Percentiles rank a stretch among this genome's conserved stretches.
Evolutionary conservation across 148 eudicot species (phyloP).

Genomic region (Drosera capensis): DNA sequence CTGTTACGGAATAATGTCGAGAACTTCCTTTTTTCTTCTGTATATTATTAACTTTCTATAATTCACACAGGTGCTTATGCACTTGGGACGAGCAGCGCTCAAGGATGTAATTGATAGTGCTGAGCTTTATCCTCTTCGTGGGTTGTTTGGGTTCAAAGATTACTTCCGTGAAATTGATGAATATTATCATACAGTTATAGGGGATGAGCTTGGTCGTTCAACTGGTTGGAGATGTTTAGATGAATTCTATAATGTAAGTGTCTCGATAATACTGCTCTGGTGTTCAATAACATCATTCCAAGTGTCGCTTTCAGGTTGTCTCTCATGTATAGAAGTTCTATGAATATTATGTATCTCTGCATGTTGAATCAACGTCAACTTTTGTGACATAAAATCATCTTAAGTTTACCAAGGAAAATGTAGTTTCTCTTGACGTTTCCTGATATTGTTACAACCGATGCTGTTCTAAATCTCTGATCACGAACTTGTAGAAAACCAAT

Average conservation of each 20-base stretch:
- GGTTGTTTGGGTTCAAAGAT: conserved; percentile 59
- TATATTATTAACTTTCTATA: conserved; percentile 1
- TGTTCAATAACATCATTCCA: neutral
- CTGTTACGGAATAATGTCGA: neutral
- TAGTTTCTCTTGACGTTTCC: too few relatives aligned
- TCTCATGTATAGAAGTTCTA: conserved; percentile 1
- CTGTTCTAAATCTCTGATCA: too few relatives aligned
- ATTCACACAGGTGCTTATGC: conserved; percentile 55
- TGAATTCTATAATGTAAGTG: conserved; percentile 63
- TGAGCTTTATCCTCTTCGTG: conserved; percentile 75
- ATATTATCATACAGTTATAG: conserved; percentile 62
- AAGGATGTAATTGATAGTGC: conserved; percentile 63
- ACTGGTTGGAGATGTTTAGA: conserved; percentile 83
- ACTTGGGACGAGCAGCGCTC: conserved; percentile 49
- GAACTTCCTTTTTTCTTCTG: too few relatives aligned
- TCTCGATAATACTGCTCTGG: neutral
- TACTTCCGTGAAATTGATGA: conserved; percentile 63
- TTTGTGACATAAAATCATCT: too few relatives aligned
- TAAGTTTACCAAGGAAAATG: too few relatives aligned
- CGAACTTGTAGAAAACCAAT: too few relatives aligned
- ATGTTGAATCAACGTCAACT: too few relatives aligned
- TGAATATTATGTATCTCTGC: too few relatives aligned
- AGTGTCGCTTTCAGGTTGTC: neutral
- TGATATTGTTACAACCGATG: too few relatives aligned
- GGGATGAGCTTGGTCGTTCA: conserved; percentile 65